These are phyloP conservation scores for Dipodascus geniculatus DNA, from an alignment of 805 yeast genomes.

Conservation along the genomic window DNA sequence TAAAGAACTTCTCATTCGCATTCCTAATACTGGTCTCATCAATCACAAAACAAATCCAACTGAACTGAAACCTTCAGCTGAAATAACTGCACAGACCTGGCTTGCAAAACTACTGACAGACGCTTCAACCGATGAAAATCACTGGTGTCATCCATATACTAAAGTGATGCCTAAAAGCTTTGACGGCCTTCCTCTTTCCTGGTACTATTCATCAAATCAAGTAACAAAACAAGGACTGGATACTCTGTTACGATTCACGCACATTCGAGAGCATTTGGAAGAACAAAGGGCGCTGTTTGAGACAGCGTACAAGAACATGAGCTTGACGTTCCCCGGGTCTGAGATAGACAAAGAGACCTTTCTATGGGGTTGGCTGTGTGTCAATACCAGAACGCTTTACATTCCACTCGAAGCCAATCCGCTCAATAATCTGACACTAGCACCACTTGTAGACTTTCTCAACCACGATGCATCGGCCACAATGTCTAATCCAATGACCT, in stretches of 20 bases:
- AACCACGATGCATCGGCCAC: constrained; percentile 45
- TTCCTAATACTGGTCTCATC: not conserved
- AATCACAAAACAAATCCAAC: not conserved
- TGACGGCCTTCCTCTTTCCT: not conserved
- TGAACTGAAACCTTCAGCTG: not conserved
- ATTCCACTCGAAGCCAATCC: constrained; percentile 37
- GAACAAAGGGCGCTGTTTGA: constrained; percentile 24
- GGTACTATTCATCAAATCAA: not conserved
- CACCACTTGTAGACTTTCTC: constrained; percentile 80
- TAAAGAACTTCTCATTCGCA: not conserved
- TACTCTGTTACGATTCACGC: not conserved
- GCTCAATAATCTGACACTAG: constrained; percentile 73
- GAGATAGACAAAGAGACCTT: constrained; percentile 19
- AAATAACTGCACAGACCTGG: not conserved
- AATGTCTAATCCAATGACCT: constrained; percentile 15
- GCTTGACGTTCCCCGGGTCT: not conserved
- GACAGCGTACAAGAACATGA: constrained; percentile 30
- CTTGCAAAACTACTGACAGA: not conserved
- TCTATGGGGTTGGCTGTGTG: constrained; percentile 73
- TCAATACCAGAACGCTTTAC: constrained; percentile 85
- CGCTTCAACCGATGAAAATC: not conserved
- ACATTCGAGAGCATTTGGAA: constrained; percentile 10
- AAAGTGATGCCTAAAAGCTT: not conserved
- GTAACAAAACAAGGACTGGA: not conserved
- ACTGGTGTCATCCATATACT: not conserved